Conservation (phyloP, 1,139 yeast species). For the Scheffersomyces segobiensis region DNA sequence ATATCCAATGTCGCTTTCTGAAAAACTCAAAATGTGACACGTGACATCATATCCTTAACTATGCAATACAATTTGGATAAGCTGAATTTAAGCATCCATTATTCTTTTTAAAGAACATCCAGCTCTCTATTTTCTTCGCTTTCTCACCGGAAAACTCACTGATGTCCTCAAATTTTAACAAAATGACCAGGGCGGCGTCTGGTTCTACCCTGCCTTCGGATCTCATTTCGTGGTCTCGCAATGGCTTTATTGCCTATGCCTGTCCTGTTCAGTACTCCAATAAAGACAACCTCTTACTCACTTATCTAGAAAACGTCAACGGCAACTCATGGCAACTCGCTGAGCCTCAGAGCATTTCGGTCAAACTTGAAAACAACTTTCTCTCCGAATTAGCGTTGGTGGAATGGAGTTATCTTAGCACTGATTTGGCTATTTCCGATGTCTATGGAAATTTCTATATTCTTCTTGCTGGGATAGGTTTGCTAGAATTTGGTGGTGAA, state of each 20-base stretch:
- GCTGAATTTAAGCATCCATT: background rate
- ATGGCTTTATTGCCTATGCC: constrained; percentile 70
- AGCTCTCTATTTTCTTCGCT: background rate
- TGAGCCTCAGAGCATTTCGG: constrained; percentile 43
- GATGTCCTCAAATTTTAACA: background rate
- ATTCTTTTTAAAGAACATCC: background rate
- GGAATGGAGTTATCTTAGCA: constrained; percentile 52
- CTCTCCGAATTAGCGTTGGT: constrained; percentile 34
- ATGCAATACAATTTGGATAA: background rate
- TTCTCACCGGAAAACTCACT: background rate
- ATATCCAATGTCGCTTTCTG: background rate
- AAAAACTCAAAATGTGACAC: background rate
- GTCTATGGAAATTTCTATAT: constrained; percentile 51
- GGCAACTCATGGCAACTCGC: constrained; percentile 71
- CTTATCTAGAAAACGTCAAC: constrained; percentile 63
- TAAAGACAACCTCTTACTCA: constrained; percentile 43
- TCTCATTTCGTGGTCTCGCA: constrained; percentile 67
- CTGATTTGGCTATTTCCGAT: constrained; percentile 56
- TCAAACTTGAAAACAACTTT: constrained; percentile 35
- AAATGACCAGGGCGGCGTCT: background rate
- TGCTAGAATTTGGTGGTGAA: constrained; percentile 19
- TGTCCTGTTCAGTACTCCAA: constrained; percentile 21
- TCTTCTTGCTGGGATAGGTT: constrained; percentile 46
- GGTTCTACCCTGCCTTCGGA: constrained; percentile 2
- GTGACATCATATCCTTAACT: background rate